Percentiles rank a stretch among this genome's conserved stretches.
phyloP scores from a whole-genome alignment of 495 filamentous ascomycete genomes.

The Saxispiralis lemnorum region DNA sequence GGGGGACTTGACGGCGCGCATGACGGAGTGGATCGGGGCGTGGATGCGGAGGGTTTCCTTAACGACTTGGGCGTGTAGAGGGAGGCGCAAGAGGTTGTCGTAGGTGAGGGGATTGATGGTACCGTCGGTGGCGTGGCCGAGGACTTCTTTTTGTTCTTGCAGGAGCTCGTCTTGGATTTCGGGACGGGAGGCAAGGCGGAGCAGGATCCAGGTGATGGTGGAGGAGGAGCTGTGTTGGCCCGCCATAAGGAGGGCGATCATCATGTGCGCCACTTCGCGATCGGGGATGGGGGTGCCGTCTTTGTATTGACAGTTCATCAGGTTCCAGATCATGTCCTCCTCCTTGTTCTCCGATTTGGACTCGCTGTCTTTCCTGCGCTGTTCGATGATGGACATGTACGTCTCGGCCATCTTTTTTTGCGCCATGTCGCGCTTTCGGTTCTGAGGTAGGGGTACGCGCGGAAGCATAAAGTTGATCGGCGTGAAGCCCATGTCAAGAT shows the following conservation, averaged over 20 bases:
- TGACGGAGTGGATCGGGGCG: conserved; percentile 46
- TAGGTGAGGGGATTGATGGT: conserved; percentile 34
- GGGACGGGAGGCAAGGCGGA: conserved; percentile 38
- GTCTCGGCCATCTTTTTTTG: conserved; percentile 39
- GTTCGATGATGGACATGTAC: conserved; percentile 42
- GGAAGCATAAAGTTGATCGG: conserved; percentile 51
- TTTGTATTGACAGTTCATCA: conserved; percentile 48
- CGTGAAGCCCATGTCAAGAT: conserved; percentile 47
- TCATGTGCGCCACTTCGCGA: conserved; percentile 46
- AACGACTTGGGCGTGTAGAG: conserved; percentile 39
- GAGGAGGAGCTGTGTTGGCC: conserved; percentile 47
- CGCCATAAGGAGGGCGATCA: conserved; percentile 51
- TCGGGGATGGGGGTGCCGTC: conserved; percentile 43
- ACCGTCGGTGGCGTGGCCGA: conserved; percentile 28
- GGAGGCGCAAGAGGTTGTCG: conserved; percentile 35
- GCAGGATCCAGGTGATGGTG: conserved; percentile 42
- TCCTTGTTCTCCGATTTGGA: conserved; percentile 15
- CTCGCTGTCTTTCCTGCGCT: conserved; percentile 25
- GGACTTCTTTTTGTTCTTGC: conserved; percentile 33
- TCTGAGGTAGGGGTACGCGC: conserved; percentile 44
- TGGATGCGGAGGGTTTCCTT: conserved; percentile 46
- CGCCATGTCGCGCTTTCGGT: conserved; percentile 40
- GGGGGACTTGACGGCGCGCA: conserved; percentile 43
- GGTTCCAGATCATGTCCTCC: conserved; percentile 52
- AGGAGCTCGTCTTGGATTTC: conserved; percentile 42